These are phyloP conservation scores for Alloascoidea hylecoeti DNA, from an alignment of 805 yeast species.

Conservation along the genomic window DNA sequence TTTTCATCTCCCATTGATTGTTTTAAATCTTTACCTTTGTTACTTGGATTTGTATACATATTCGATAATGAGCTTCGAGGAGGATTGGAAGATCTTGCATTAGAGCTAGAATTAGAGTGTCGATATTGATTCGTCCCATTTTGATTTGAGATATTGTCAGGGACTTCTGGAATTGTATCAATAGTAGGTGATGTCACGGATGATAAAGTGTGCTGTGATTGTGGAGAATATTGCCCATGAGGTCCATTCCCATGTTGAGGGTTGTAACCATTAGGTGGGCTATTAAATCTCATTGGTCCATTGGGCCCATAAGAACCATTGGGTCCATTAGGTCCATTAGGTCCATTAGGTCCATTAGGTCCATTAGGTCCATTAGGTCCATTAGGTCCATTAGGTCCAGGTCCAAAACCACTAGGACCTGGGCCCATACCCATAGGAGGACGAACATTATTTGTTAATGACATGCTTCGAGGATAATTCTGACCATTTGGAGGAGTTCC, in stretches of 20 bases:
- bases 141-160: too few relatives aligned
- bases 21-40: not conserved
- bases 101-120: conserved; percentile 7
- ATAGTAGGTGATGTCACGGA: conserved; percentile 5
- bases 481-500: not conserved
- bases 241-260: too few relatives aligned
- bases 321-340: conserved; percentile 5
- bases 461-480: conserved; percentile 1
- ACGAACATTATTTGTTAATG: conserved; percentile 6
- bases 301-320: conserved; percentile 3
- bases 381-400: conserved; percentile 6
- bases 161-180: conserved; percentile 2
- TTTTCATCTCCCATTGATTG: too few relatives aligned
- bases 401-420: conserved; percentile 3
- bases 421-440: conserved; percentile 2
- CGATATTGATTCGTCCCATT: conserved; percentile 5
- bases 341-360: conserved; percentile 3
- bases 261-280: too few relatives aligned
- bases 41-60: not conserved
- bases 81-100: conserved; percentile 3
- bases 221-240: conserved; percentile 4
- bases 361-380: conserved; percentile 5
- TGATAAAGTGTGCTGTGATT: not conserved
- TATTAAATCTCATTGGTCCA: not conserved
- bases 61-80: conserved; percentile 4